Conservation (phyloP, 768 basidiomycete species). For the Lyophyllum decastes region DNA sequence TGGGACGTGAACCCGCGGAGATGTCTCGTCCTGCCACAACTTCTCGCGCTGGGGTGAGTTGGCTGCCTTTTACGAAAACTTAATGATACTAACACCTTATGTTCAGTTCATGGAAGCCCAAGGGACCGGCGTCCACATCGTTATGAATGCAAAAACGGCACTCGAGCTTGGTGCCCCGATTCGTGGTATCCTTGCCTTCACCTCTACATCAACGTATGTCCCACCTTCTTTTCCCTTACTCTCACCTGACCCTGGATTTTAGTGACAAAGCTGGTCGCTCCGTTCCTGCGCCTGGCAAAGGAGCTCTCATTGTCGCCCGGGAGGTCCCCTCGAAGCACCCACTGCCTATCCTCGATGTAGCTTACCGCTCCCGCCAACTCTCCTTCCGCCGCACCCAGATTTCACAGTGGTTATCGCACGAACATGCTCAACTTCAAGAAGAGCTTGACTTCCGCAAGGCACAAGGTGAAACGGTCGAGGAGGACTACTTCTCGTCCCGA, state of each 20-base stretch:
- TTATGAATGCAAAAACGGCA: constrained; percentile 97
- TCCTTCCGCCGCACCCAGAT: constrained; percentile 95
- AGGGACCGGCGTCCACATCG: constrained; percentile 94
- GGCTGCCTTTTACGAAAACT: constrained; percentile 2
- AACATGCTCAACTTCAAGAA: constrained; percentile 80
- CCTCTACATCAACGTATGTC: constrained; percentile 91
- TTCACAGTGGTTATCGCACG: constrained; percentile 90
- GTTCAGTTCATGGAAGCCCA: constrained; percentile 94
- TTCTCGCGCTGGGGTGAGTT: constrained; percentile 87
- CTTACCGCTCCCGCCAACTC: constrained; percentile 92
- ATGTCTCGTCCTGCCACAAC: constrained; percentile 98
- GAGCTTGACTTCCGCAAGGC: constrained; percentile 68
- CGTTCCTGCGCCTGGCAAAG: constrained; percentile 94
- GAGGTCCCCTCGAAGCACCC: constrained; percentile 81
- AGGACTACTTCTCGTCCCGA: constrained; percentile 74
- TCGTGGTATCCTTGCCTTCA: constrained; percentile 92
- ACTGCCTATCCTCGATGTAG: constrained; percentile 77
- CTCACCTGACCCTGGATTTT: constrained; percentile 8
- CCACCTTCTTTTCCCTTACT: background rate
- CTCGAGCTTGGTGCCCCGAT: constrained; percentile 93
- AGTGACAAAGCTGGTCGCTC: constrained; percentile 99
- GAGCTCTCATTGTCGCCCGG: constrained; percentile 86
- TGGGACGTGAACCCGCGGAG: constrained; percentile 98
- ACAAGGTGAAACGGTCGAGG: constrained; percentile 51
- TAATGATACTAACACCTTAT: constrained; percentile 6